Evolutionary conservation across 192 early-diverging fungal species (phyloP).

Genomic region (Mortierella antarctica): DNA sequence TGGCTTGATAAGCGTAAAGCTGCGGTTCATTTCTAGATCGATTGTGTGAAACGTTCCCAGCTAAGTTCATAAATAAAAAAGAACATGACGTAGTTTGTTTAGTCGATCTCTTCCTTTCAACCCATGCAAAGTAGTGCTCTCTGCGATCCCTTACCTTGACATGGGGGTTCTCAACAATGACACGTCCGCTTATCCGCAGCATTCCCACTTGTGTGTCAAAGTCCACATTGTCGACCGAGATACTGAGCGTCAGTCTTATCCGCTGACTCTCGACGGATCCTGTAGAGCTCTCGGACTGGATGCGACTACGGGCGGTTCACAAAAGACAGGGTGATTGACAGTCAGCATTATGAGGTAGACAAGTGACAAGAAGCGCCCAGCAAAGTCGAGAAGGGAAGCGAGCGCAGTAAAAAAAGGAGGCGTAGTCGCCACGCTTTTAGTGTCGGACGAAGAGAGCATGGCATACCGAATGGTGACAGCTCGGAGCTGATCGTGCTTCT

Average conservation of each 20-base stretch:
- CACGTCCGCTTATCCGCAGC: conserved; percentile 90
- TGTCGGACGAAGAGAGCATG: no score
- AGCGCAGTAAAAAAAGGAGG: neutral
- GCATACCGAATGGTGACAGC: conserved; percentile 84
- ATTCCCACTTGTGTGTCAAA: conserved; percentile 91
- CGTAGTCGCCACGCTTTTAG: neutral
- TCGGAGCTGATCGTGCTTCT: conserved; percentile 86
- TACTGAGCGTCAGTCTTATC: conserved; percentile 83
- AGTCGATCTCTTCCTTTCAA: neutral
- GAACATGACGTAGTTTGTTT: conserved; percentile 8
- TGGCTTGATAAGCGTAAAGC: conserved; percentile 87
- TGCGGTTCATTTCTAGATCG: conserved; percentile 90
- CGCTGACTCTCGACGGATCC: conserved; percentile 89
- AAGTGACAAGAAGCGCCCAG: neutral
- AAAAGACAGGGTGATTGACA: neutral
- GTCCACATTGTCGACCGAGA: conserved; percentile 86
- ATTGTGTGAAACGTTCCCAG: conserved; percentile 94
- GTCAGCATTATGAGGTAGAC: neutral
- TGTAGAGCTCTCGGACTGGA: conserved; percentile 88
- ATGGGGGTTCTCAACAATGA: conserved; percentile 86
- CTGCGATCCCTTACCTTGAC: conserved; percentile 73
- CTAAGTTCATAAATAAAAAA: conserved; percentile 44
- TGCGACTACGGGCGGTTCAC: conserved; percentile 63
- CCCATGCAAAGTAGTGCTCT: neutral
- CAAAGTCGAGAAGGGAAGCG: neutral